Conservation (phyloP, 108 stramenopile species). For the Nannochloropsis granulata region DNA sequence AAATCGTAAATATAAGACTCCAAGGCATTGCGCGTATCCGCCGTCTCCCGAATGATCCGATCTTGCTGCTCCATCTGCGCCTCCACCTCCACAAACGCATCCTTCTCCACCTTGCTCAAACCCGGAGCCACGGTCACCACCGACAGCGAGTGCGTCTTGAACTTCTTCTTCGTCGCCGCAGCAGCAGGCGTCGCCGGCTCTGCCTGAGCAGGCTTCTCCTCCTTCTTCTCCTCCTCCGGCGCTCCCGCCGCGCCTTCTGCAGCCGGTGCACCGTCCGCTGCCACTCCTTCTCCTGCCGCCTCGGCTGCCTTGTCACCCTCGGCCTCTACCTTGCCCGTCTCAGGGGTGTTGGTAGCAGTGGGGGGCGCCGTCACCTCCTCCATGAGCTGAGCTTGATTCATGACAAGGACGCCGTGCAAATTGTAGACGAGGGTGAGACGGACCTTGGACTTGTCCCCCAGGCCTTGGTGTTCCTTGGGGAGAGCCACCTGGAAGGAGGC, state of each 20-base stretch:
- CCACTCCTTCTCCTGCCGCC: not conserved
- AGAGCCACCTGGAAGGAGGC: slow-evolving; percentile 35
- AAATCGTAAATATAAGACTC: slow-evolving; percentile 96
- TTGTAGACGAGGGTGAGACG: slow-evolving; percentile 92
- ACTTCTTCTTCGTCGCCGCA: slow-evolving; percentile 55
- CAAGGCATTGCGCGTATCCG: slow-evolving; percentile 92
- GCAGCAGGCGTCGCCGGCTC: slow-evolving; percentile 16
- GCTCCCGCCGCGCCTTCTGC: not conserved
- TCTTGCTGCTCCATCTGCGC: slow-evolving; percentile 70
- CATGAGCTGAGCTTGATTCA: slow-evolving; percentile 78
- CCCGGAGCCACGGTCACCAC: not conserved
- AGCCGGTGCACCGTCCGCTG: not conserved
- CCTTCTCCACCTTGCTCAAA: not conserved
- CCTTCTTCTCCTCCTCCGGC: slow-evolving; percentile 10
- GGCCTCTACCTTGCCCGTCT: slow-evolving; percentile 2
- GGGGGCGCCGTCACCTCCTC: slow-evolving; percentile 50
- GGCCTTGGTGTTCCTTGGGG: not conserved
- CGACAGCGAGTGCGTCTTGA: slow-evolving; percentile 58
- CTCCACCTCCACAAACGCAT: slow-evolving; percentile 47
- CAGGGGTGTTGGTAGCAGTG: not conserved
- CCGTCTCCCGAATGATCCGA: slow-evolving; percentile 74
- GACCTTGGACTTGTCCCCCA: slow-evolving; percentile 44
- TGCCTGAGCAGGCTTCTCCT: slow-evolving; percentile 5
- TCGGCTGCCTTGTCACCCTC: not conserved
- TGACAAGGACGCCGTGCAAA: slow-evolving; percentile 67